Conservation (phyloP, 352 stramenopile genomes). For the Pythium diclinum region DNA sequence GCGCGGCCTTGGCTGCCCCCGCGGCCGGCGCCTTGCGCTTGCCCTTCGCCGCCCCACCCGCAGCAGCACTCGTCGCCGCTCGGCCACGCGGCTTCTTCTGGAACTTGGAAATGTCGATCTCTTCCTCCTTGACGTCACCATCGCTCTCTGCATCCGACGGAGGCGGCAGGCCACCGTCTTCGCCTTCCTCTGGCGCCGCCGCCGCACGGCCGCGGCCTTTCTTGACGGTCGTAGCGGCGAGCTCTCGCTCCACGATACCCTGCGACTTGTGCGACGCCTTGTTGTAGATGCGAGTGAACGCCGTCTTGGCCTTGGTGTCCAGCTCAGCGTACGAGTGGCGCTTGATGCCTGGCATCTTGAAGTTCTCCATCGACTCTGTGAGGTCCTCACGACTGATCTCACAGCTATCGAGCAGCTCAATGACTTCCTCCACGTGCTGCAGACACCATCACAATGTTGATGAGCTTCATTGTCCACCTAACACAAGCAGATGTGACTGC, state of each 20-base stretch:
- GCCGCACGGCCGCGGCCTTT: conserved; percentile 59
- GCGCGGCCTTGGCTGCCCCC: conserved; percentile 32
- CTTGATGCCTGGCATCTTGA: conserved; percentile 78
- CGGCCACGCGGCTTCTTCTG: conserved; percentile 66
- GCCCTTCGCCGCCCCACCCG: conserved; percentile 13
- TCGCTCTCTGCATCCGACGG: conserved; percentile 76
- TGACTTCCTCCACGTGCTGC: conserved; percentile 86
- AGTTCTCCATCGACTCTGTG: conserved; percentile 95
- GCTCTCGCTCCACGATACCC: conserved; percentile 86
- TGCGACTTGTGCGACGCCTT: conserved; percentile 92
- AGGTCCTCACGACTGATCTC: conserved; percentile 97
- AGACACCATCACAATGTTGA: not conserved
- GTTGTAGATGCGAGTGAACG: conserved; percentile 94
- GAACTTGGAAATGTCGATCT: conserved; percentile 74
- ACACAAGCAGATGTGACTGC: no score
- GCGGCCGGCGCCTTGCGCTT: conserved; percentile 58
- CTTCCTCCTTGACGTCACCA: conserved; percentile 50
- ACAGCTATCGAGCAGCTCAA: conserved; percentile 96
- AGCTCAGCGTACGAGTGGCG: conserved; percentile 74
- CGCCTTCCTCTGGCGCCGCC: conserved; percentile 32
- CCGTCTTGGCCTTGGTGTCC: conserved; percentile 88
- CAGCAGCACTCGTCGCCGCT: conserved; percentile 13
- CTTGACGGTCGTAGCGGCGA: conserved; percentile 67
- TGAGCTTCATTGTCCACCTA: not conserved
- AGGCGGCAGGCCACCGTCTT: conserved; percentile 40